Evolutionary conservation across 176 grass and related monocot species (phyloP), one percentile per base, ranked within the genome.

Genomic region (Oryza nivara): DNA sequence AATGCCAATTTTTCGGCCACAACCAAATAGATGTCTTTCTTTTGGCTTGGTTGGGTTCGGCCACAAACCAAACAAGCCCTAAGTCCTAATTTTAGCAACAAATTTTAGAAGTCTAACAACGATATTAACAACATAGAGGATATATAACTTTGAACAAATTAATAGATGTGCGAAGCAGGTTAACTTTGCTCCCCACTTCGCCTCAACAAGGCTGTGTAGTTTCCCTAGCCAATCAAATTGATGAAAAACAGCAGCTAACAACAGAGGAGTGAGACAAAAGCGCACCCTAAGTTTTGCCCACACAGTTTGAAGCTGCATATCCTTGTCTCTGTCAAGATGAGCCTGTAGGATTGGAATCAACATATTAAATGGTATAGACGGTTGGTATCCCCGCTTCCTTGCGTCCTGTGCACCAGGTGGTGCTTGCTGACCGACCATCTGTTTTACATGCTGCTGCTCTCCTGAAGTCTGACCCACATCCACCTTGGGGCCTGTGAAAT

Each of bases 301-400:
- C 72, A 96, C 81, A 79, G 88, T 64, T 86, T 92, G 91, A 92
- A 99, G 90, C 72, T 99, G 96, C 96, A 96, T 99, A 61, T 93
- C 91, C 90, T 92, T 94, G 74, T 99, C 96, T 87, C 94, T 99
- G 64, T 99, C 93, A 75, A 99, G 91, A 75, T 96, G 96, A 41
- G 90, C 93, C 51, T 91, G 89, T 88, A 99, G 84, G 48, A 96
- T 91, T 23, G 93, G 96, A 90, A 99, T 99, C 56, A 99, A 82
- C 96, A 99, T 84, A 68, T 99, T 92, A 80, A 99, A 99, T 69
- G 96, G 93, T 89, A 99, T 99, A 26, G 93, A 90, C 9, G 96
- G 90, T 13, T 85, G 83, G 81, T 48, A 67, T 90, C 92, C 92
- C 41, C 65, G 76, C 77, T 67, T 83, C 81, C 69, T 95, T 83